A percentile compares a stretch with the other conserved stretches of the same genome.
phyloP scores from a whole-genome alignment of 352 stramenopile genomes.

The Phytophthora vignae region DNA sequence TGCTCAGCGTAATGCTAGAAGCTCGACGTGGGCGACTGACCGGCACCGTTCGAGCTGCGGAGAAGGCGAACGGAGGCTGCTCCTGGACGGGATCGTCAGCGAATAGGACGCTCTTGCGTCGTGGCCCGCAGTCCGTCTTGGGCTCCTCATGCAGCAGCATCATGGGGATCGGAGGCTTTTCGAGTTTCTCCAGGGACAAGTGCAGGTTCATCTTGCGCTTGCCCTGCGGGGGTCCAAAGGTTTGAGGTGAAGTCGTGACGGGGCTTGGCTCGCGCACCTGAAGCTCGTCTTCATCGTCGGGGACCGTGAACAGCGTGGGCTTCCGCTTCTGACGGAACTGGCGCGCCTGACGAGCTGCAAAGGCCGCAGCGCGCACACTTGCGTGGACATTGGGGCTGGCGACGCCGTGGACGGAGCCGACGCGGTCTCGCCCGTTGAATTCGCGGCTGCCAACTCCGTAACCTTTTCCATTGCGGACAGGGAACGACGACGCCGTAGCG shows the following conservation, averaged over 20 bases:
- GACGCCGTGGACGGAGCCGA: constrained; percentile 31
- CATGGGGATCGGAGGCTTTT: constrained; percentile 43
- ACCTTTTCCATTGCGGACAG: constrained; percentile 33
- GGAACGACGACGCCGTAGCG: constrained; percentile 30
- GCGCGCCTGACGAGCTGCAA: constrained; percentile 59
- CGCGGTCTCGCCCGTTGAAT: constrained; percentile 19
- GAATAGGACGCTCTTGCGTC: constrained; percentile 26
- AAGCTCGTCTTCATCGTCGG: constrained; percentile 16
- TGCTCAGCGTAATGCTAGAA: constrained; percentile 67
- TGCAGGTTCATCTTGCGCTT: constrained; percentile 67
- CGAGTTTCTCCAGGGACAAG: constrained; percentile 54
- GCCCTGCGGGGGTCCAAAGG: constrained; percentile 34
- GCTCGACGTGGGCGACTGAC: constrained; percentile 34
- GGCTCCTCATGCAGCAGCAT: constrained; percentile 40
- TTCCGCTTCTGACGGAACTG: constrained; percentile 44
- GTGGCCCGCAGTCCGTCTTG: constrained; percentile 16
- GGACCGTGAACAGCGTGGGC: constrained; percentile 2
- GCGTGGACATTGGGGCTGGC: constrained; percentile 37
- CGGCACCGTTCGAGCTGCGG: constrained; percentile 11
- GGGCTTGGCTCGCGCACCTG: constrained; percentile 33
- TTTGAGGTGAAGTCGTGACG: neutral
- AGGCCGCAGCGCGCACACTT: constrained; percentile 51
- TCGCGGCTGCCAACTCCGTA: constrained; percentile 8
- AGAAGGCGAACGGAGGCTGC: neutral
- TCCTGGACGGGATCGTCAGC: constrained; percentile 3